Base-by-base conservation (phyloP, 2,329 filamentous ascomycete genomes). In the Cladorrhinum sp. region DNA sequence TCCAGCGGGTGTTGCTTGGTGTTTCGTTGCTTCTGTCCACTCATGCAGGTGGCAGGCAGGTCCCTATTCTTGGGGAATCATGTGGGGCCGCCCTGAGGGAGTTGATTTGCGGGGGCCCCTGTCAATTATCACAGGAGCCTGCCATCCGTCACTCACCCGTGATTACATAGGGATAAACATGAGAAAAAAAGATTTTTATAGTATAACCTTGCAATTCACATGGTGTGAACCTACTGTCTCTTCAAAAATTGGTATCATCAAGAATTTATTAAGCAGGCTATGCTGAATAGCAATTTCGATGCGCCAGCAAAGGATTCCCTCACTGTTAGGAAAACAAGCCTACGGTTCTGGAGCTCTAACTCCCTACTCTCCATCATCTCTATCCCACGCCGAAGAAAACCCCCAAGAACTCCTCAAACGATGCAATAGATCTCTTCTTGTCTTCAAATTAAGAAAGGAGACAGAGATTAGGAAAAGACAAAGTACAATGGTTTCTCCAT, bases 1-100 rank as follows among this genome's bases (percentile, higher is more conserved):
- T 46, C 42, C 18, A 46, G 24, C 49, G 23, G 49, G 54, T 57
- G 54, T 20, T 57, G 18, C 33, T 57, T 33, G 54, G 54, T 48
- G 39, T 57, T 56, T 49, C 54, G 39, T 39, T 57, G 23, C 12
- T 49, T 12, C 23, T 21, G 49, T 51, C 24, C 24, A 18, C 18
- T 46, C 42, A 46, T 46, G 42, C 42, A 21, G n/a, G 42, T 46
- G 42, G 42, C 42, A 16, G 36, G 36, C 36, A 46, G 42, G 42
- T 46, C 42, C 42, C 42, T 46, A 46, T 46, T 46, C 42, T 46
- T 46, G 42, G 42, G 42, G 7, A 46, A 18, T 8, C n/a, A 46
- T 46, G 42, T 46, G 42, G 42, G 16, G 42, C 42, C 16, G n/a
- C 42, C 2, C 42, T 21, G 33, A 36, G 33, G 33, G 33, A 36